phyloP scores from a whole-genome alignment of 495 filamentous ascomycete genomes.

The Aspergillus funiculosus region DNA sequence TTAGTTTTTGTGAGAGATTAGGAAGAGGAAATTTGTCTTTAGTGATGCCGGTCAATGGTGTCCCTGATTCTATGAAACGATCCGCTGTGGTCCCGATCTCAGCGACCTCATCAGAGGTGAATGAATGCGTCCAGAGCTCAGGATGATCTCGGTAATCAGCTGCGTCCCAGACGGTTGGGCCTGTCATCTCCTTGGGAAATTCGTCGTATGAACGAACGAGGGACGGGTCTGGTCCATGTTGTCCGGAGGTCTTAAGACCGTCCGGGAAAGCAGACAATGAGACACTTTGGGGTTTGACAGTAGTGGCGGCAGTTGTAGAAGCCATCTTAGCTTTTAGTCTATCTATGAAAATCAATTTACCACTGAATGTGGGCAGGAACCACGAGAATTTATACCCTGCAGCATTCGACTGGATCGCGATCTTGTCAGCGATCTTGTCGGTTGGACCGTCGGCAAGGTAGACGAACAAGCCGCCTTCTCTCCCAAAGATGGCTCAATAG shows the following conservation, averaged over 20 bases:
- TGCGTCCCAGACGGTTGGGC: slow-evolving; percentile 71
- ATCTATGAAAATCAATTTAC: not conserved
- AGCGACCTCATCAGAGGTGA: slow-evolving; percentile 57
- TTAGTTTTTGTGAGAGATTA: slow-evolving; percentile 51
- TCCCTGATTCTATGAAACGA: slow-evolving; percentile 55
- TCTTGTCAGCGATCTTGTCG: too few relatives aligned
- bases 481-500: not conserved
- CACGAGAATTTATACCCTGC: not conserved
- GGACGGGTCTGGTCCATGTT: slow-evolving; percentile 67
- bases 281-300: slow-evolving; percentile 1
- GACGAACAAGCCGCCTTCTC: not conserved
- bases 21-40: slow-evolving; percentile 60
- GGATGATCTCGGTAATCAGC: slow-evolving; percentile 66
- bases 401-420: too few relatives aligned
- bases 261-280: slow-evolving; percentile 46
- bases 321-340: not conserved
- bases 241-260: slow-evolving; percentile 66
- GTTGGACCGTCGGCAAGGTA: not conserved
- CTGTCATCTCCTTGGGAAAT: slow-evolving; percentile 69
- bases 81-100: slow-evolving; percentile 66
- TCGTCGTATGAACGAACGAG: slow-evolving; percentile 59
- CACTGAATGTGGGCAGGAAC: too few relatives aligned
- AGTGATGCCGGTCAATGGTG: slow-evolving; percentile 67
- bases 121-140: slow-evolving; percentile 69
- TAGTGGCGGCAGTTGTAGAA: not conserved